Base-by-base conservation (phyloP, 2,329 filamentous ascomycete genomes). In the Biscogniauxia sp. region DNA sequence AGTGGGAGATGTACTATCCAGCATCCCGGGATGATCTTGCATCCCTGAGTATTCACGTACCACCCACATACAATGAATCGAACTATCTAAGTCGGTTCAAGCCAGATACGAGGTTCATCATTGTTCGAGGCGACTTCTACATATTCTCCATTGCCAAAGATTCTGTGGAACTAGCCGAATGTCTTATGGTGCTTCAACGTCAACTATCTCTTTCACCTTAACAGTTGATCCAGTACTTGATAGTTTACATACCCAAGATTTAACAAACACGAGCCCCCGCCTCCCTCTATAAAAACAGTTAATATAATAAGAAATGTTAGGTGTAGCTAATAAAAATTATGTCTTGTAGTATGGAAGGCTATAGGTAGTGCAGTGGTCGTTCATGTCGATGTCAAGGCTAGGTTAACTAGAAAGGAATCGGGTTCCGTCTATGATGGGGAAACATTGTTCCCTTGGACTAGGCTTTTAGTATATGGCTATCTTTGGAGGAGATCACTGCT, bases 381-480 rank as follows among this genome's bases (percentile, higher is more conserved):
- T 76, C 56, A 78, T 70, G 1, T 70, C 61, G 28, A 78, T 75
- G 28, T 64, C 60, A 25, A 64, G 59, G 52, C 72, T 62, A 20
- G 71, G 68, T 45, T 63, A 20, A 60, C 66, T 56, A 70, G 74
- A 68, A 65, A 72, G 65, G 59, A 69, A 61, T 52, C 75, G 55
- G 65, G 73, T 70, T 79, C 78, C 61, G 76, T 77, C 68, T 77
- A 79, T n/a, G 75, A 56, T n/a, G 64, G 64, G 5, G 64, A 62
- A 3, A 55, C 53, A 17, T 59, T 53, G 58, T 32, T 61, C 45
- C 59, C 37, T 61, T 58, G 45, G 7, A 64, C 19, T 52, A 13
- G 11, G 25, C 19, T 26, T 20, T 9, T 13, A 4, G 4, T 3
- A 17, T 26, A 6, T 53, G n/a, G 2, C 11, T 32, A 32, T 32